Conservation (phyloP, 2,329 filamentous ascomycete species). For the Clonostachys rosea region DNA sequence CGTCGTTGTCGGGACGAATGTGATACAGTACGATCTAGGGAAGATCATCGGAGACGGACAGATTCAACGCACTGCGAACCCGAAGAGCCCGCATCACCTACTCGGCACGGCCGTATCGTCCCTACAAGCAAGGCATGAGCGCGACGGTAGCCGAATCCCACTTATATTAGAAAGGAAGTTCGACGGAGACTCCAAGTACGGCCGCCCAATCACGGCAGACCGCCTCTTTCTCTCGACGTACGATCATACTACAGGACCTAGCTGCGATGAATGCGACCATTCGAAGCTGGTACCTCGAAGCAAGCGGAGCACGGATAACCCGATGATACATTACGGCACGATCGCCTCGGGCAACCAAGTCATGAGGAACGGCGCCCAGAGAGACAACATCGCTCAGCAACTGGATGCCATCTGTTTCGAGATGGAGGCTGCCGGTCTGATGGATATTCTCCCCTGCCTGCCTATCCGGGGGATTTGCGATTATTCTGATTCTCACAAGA, state of each 20-base stretch:
- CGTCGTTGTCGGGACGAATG: constrained; percentile 10
- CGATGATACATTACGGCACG: constrained; percentile 8
- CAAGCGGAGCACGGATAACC: neutral
- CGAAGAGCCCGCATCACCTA: neutral
- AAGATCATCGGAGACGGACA: constrained; percentile 4
- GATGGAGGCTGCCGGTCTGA: constrained; percentile 1
- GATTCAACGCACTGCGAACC: neutral
- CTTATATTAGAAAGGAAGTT: neutral
- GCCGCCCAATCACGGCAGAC: constrained; percentile 7
- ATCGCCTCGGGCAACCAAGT: constrained; percentile 23
- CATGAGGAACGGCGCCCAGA: constrained; percentile 16
- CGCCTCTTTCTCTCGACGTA: constrained; percentile 1
- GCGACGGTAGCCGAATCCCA: neutral
- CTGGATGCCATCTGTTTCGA: constrained; percentile 11
- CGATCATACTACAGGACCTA: neutral
- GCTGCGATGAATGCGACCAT: constrained; percentile 2
- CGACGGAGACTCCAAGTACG: constrained; percentile 5
- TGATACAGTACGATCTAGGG: constrained; percentile 12
- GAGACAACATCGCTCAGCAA: constrained; percentile 16
- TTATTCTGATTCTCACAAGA: constrained; percentile 22
- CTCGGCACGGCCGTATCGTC: constrained; percentile 3
- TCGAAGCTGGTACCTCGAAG: neutral
- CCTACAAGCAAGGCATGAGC: constrained; percentile 1
- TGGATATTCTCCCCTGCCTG: constrained; percentile 17
- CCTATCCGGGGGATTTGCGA: constrained; percentile 25